Evolutionary conservation across 805 yeast species (phyloP).

Genomic region (Wickerhamiella bombiphila): DNA sequence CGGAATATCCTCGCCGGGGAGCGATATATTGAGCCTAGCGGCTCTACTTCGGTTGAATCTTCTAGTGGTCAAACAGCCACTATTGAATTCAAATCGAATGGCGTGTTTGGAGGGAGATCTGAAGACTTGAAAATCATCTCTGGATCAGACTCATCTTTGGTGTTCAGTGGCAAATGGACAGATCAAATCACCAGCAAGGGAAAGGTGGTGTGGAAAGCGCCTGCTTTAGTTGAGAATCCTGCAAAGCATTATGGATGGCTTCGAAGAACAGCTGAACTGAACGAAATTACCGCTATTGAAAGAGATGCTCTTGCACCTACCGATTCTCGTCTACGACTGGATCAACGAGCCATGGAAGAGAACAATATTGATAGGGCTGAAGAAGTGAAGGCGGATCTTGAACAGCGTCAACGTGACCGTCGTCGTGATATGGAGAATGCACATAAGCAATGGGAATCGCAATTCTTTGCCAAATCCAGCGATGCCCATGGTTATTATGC

Average conservation of each 20-base stretch:
- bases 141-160: conserved; percentile 15
- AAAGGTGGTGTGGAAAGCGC: conserved; percentile 55
- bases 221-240: conserved; percentile 43
- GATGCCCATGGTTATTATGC: conserved; percentile 21
- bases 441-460: conserved; percentile 37
- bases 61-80: conserved; percentile 52
- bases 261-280: conserved; percentile 62
- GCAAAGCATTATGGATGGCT: conserved; percentile 74
- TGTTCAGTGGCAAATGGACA: conserved; percentile 68
- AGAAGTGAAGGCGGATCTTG: conserved; percentile 46
- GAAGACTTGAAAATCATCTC: conserved; percentile 36
- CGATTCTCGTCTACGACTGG: conserved; percentile 85
- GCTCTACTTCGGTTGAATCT: conserved; percentile 49
- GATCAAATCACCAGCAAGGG: conserved; percentile 22
- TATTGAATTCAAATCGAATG: conserved; percentile 63
- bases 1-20: conserved; percentile 91
- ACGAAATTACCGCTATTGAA: conserved; percentile 65
- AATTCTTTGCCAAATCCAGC: conserved; percentile 41
- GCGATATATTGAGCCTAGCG: conserved; percentile 76
- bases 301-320: conserved; percentile 55
- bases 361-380: conserved; percentile 58
- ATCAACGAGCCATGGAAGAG: conserved; percentile 51
- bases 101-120: conserved; percentile 74
- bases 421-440: conserved; percentile 42
- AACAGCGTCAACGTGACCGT: conserved; percentile 66